Evolutionary conservation across 1,139 yeast species (phyloP).

Genomic region (Debaryomyces nepalensis): DNA sequence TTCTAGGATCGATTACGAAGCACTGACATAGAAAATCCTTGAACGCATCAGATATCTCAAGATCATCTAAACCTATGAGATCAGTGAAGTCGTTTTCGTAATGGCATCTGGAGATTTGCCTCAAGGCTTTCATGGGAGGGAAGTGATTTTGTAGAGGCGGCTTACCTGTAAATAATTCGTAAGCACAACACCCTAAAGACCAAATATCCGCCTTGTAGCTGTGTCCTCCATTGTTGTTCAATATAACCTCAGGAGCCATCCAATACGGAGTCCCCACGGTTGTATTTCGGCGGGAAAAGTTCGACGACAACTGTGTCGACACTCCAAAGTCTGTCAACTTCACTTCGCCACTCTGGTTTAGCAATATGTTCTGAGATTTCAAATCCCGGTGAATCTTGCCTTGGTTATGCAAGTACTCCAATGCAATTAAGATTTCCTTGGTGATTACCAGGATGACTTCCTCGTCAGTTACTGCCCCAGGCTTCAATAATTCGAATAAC

Average conservation of each 20-base stretch:
- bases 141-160: constrained; percentile 78
- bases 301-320: constrained; percentile 82
- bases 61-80: constrained; percentile 33
- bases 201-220: constrained; percentile 90
- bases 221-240: constrained; percentile 77
- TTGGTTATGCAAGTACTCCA: constrained; percentile 71
- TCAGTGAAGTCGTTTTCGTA: constrained; percentile 38
- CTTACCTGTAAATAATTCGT: constrained; percentile 79
- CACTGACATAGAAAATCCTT: constrained; percentile 70
- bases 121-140: constrained; percentile 78
- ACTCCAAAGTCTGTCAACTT: constrained; percentile 97
- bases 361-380: constrained; percentile 80
- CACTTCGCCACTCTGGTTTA: constrained; percentile 74
- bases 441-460: constrained; percentile 58
- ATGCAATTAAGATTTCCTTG: constrained; percentile 65
- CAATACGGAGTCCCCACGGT: constrained; percentile 99
- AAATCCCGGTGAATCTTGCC: constrained; percentile 88
- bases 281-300: constrained; percentile 77
- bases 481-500: constrained; percentile 64
- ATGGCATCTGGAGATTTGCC: constrained; percentile 47
- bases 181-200: constrained; percentile 93
- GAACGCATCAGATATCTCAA: constrained; percentile 31
- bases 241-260: constrained; percentile 98
- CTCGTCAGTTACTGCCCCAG: constrained; percentile 59
- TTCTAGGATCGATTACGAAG: constrained; percentile 61